phyloP scores from a whole-genome alignment of 495 filamentous ascomycete species.

The Amorphotheca resinae region DNA sequence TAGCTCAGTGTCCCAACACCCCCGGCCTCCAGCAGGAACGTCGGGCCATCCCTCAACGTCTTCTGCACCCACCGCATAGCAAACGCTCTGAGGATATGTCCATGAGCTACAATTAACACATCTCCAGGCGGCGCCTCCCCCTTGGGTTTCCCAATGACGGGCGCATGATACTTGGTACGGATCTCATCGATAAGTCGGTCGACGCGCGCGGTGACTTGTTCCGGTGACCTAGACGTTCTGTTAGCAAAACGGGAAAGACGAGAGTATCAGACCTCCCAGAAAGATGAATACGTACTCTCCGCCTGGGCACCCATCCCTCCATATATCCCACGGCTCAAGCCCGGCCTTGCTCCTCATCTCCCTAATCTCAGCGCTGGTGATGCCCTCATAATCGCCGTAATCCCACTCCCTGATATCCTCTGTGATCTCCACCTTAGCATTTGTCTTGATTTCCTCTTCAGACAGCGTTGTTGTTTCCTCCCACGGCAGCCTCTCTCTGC shows the following conservation, averaged over 20 bases:
- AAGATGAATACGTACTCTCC: constrained; percentile 42
- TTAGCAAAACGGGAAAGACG: too few relatives aligned
- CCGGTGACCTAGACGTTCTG: constrained; percentile 24
- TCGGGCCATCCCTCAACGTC: constrained; percentile 49
- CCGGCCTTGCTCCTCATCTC: constrained; percentile 36
- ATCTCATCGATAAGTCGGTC: constrained; percentile 66
- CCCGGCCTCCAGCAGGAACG: constrained; percentile 67
- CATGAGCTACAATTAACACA: constrained; percentile 61
- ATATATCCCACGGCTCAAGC: constrained; percentile 61
- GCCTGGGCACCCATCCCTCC: constrained; percentile 65
- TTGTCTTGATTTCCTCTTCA: constrained; percentile 28
- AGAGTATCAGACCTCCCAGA: too few relatives aligned
- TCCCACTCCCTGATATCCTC: constrained; percentile 87
- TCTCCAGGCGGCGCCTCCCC: constrained; percentile 28
- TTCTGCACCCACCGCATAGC: constrained; percentile 77
- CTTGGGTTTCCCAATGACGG: constrained; percentile 34
- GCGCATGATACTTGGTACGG: constrained; percentile 40
- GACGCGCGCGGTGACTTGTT: constrained; percentile 31
- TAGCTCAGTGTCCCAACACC: constrained; percentile 76
- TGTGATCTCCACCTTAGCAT: constrained; percentile 50
- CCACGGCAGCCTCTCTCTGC: constrained; percentile 34
- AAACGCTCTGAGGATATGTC: constrained; percentile 80
- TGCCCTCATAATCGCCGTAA: constrained; percentile 90
- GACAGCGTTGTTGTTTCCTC: constrained; percentile 23
- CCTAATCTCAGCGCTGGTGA: constrained; percentile 62